Conservation (phyloP, 495 filamentous ascomycete genomes). For the Penicillium silybi region DNA sequence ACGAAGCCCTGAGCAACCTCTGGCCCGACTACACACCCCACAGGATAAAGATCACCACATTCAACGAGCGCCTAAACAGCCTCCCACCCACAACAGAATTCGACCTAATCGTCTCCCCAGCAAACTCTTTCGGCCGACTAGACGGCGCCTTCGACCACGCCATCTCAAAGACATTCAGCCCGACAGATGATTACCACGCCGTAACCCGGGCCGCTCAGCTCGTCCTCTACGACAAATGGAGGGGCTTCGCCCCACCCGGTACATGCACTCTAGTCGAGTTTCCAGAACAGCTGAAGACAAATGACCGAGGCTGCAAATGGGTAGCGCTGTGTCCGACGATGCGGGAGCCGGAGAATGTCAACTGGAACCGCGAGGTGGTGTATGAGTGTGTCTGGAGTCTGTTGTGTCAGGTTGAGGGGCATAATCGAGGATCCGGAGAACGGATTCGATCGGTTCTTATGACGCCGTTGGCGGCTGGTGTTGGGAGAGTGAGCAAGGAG, state of each 20-base stretch:
- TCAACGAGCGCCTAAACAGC: conserved; percentile 34
- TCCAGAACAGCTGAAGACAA: conserved; percentile 25
- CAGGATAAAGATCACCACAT: conserved; percentile 26
- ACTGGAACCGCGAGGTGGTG: conserved; percentile 52
- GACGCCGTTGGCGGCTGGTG: conserved; percentile 46
- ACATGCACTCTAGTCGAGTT: conserved; percentile 44
- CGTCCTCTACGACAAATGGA: conserved; percentile 41
- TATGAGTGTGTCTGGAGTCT: conserved; percentile 52
- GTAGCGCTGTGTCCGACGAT: conserved; percentile 52
- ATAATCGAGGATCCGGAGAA: conserved; percentile 30
- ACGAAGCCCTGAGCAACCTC: conserved; percentile 14
- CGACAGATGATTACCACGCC: conserved; percentile 39
- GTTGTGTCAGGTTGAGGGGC: conserved; percentile 41
- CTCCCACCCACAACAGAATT: conserved; percentile 28
- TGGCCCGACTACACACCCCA: conserved; percentile 15
- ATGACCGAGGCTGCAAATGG: conserved; percentile 36
- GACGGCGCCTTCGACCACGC: conserved; percentile 54
- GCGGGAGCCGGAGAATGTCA: conserved; percentile 33
- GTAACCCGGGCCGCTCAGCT: conserved; percentile 39
- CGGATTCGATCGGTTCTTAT: conserved; percentile 43
- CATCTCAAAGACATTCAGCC: conserved; percentile 46
- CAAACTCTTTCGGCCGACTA: conserved; percentile 49
- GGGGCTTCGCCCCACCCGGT: conserved; percentile 47
- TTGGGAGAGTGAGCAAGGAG: conserved; percentile 39
- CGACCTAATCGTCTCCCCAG: conserved; percentile 48